Evolutionary conservation across 768 basidiomycete genomes (phyloP).

Genomic region (Boletus patriciae): DNA sequence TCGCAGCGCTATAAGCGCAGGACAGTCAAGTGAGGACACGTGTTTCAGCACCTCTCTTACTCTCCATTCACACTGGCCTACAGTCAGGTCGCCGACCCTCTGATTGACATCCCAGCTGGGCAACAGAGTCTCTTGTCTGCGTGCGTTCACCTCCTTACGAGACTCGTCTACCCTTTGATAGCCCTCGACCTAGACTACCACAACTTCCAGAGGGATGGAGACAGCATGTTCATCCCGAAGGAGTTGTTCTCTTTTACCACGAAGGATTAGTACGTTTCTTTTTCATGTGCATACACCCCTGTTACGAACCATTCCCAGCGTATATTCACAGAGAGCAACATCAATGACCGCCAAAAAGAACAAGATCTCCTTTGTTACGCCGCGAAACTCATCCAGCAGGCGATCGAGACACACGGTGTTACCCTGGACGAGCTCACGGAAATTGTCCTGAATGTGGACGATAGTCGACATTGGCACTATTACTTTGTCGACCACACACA

Average conservation of each 20-base stretch:
- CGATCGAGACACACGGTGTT: background rate
- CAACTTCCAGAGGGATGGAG: constrained; percentile 2
- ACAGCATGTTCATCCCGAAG: constrained; percentile 16
- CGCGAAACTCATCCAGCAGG: constrained; percentile 7
- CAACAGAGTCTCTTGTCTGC: constrained; percentile 4
- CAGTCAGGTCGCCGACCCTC: background rate
- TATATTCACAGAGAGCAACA: constrained; percentile 15
- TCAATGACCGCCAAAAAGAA: background rate
- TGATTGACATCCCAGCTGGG: constrained; percentile 4
- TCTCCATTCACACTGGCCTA: background rate
- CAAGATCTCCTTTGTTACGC: constrained; percentile 4
- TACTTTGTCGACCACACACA: constrained; percentile 20
- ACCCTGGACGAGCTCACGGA: constrained; percentile 10
- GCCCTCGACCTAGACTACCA: background rate
- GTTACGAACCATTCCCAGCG: constrained; percentile 3
- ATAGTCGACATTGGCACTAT: constrained; percentile 4
- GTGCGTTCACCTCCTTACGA: background rate
- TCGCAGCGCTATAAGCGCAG: constrained; percentile 11
- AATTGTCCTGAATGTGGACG: constrained; percentile 13
- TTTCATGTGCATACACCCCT: background rate
- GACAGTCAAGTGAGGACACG: constrained; percentile 1
- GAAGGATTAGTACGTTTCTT: constrained; percentile 8
- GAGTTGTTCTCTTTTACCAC: constrained; percentile 14
- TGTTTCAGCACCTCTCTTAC: background rate
- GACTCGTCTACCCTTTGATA: background rate